Evolutionary conservation across 176 grass and related monocot genomes (phyloP).

Genomic region (Dendrocalamus sinicus): DNA sequence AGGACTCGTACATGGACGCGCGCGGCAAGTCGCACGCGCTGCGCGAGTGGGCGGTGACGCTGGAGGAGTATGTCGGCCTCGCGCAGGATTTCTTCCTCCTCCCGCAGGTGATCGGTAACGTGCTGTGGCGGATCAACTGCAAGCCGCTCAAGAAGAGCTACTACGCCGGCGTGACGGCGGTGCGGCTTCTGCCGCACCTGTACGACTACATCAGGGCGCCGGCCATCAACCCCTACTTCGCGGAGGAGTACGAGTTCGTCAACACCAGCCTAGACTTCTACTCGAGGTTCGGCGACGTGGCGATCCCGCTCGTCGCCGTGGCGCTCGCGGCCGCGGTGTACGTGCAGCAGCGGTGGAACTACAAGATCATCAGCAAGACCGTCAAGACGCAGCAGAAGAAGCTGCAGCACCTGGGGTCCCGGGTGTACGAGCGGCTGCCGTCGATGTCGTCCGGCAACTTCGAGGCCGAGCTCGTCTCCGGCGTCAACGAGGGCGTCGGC

Average conservation of each 20-base stretch:
- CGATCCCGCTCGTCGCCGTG: conserved; percentile 66
- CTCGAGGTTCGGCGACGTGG: conserved; percentile 80
- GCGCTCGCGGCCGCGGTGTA: conserved; percentile 62
- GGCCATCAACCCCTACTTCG: conserved; percentile 86
- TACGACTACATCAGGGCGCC: conserved; percentile 85
- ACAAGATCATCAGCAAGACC: conserved; percentile 78
- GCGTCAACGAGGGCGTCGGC: conserved; percentile 52
- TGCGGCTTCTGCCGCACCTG: conserved; percentile 79
- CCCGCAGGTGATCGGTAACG: conserved; percentile 78
- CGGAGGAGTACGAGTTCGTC: conserved; percentile 87
- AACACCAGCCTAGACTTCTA: conserved; percentile 91
- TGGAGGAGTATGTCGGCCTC: conserved; percentile 83
- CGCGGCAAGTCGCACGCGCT: conserved; percentile 70
- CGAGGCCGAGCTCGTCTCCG: conserved; percentile 81
- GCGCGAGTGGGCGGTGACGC: conserved; percentile 74
- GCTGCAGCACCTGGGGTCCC: conserved; percentile 81
- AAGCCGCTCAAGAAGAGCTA: conserved; percentile 73
- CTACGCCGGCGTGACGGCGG: conserved; percentile 73
- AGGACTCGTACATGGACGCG: conserved; percentile 64
- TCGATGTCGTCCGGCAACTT: conserved; percentile 72
- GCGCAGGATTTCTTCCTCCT: conserved; percentile 86
- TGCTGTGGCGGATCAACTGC: conserved; percentile 87
- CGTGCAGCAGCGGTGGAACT: conserved; percentile 90
- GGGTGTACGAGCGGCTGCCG: conserved; percentile 84
- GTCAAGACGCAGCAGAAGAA: conserved; percentile 79